Evolutionary conservation across 2,329 filamentous ascomycete species (phyloP).

Genomic region (Fusarium chaquense): DNA sequence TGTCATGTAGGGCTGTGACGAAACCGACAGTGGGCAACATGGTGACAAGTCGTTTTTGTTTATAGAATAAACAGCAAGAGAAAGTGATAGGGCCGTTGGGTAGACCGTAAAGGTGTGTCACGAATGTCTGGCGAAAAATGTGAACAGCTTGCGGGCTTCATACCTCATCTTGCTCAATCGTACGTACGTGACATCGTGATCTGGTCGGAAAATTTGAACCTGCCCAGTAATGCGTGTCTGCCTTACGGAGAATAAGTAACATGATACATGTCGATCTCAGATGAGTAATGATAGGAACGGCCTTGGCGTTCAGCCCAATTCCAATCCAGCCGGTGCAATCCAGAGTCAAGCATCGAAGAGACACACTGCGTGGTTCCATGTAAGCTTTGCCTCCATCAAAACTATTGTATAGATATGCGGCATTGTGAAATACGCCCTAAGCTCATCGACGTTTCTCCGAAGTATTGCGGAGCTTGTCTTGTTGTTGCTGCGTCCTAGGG

Average conservation of each 20-base stretch:
- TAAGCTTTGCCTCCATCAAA: constrained; percentile 5
- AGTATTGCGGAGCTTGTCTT: constrained; percentile 28
- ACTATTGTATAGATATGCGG: background rate
- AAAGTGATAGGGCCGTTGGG: background rate
- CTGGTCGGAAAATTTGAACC: constrained; percentile 25
- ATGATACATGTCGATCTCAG: constrained; percentile 6
- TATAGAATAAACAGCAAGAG: background rate
- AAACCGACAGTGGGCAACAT: constrained; percentile 1
- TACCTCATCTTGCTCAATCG: background rate
- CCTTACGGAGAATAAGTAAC: constrained; percentile 14
- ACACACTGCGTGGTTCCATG: constrained; percentile 31
- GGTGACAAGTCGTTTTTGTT: constrained; percentile 4
- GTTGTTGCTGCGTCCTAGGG: constrained; percentile 40
- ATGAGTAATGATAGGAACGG: background rate
- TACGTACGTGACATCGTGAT: background rate
- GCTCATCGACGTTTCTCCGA: constrained; percentile 28
- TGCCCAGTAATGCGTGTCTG: constrained; percentile 12
- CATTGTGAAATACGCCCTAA: background rate
- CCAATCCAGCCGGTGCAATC: constrained; percentile 8
- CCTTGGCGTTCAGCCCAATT: constrained; percentile 18
- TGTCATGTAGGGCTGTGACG: background rate
- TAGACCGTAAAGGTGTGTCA: background rate
- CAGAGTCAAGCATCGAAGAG: constrained; percentile 22
- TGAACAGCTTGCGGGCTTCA: background rate
- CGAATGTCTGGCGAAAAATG: background rate